Evolutionary conservation across 176 grass and related monocot genomes (phyloP), one percentile per base, ranked within the genome.

Genomic region (Oryza brachyantha): DNA sequence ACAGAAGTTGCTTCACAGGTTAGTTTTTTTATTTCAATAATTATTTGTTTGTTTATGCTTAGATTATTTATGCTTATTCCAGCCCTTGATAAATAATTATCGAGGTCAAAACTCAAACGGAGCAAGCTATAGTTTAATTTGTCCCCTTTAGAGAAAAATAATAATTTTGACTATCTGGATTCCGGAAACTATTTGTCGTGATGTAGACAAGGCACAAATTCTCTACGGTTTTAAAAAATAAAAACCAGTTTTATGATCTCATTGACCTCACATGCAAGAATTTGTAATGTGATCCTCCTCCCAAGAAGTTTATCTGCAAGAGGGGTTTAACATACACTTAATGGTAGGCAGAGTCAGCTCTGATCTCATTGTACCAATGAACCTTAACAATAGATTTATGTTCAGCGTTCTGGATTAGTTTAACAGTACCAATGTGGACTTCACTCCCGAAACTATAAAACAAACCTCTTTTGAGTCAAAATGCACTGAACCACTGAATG

Each of bases 321-420:
- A 46, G 54, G 36, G 3, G 16, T 73, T 32, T 81, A 19, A 74
- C 55, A 54, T 68, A 61, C 55, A 8, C 14, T 70, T 61, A 38
- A 69, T 52, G 42, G 48, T 24, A 55, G 52, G 39, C 40, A 70
- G 26, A 42, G 84, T 80, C 64, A 71, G 66, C 75, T 63, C 63
- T 76, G 22, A 57, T 19, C 64, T 75, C 62, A 61, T 83, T 37
- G 73, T 83, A 14, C 21, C 26, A 46, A 46, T 46, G 43, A 46
- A 46, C 14, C 48, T 75, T 79, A 79, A 74, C 29, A 86, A 86
- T 32, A 62, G 8, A 43, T 86, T 50, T 68, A 83, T 63, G 88
- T 76, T 76, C 84, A 80, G 10, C 74, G 79, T 43, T 75, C 68
- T 29, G 31, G 34, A 22, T 12, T 88, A 75, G 13, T 43, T 62